A percentile compares a stretch with the other conserved stretches of the same genome.
Conservation (phyloP, 2,329 filamentous ascomycete species). For the Blastomyces parvus region DNA sequence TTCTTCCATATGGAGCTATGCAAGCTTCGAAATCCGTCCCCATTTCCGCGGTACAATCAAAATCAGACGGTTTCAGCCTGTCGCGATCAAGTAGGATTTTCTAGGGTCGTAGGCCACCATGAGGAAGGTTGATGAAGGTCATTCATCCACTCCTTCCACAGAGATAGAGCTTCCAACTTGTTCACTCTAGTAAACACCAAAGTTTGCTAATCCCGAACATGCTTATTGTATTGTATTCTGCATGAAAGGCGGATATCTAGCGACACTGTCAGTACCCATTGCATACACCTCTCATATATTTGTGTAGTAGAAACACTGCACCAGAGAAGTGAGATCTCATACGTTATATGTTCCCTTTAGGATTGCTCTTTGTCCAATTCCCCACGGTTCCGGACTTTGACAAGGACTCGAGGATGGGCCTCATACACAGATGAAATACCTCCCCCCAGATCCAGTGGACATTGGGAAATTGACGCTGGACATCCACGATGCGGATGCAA, state of each 20-base stretch:
- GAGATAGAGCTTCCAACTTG: conserved; percentile 21
- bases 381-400: conserved; percentile 22
- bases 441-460: conserved; percentile 21
- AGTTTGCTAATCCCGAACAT: conserved; percentile 17
- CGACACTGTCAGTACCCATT: conserved; percentile 13
- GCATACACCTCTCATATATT: conserved; percentile 22
- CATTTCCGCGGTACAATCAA: conserved; percentile 24
- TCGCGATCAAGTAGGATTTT: conserved; percentile 26
- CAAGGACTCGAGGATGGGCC: conserved; percentile 23
- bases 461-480: conserved; percentile 16
- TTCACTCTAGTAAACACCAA: conserved; percentile 21
- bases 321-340: conserved; percentile 19
- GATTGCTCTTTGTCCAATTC: conserved; percentile 23
- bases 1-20: conserved; percentile 20
- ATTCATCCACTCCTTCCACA: conserved; percentile 27
- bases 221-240: conserved; percentile 22
- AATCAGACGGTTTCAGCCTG: conserved; percentile 23
- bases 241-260: conserved; percentile 21
- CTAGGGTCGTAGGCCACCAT: conserved; percentile 26
- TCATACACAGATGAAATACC: conserved; percentile 23
- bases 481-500: conserved; percentile 13
- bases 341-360: conserved; percentile 20
- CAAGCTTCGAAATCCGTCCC: conserved; percentile 21
- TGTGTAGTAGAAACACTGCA: conserved; percentile 20
- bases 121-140: conserved; percentile 25